Base-by-base conservation (phyloP, 2,329 filamentous ascomycete species). In the Pseudopyrenochaeta lycopersici region DNA sequence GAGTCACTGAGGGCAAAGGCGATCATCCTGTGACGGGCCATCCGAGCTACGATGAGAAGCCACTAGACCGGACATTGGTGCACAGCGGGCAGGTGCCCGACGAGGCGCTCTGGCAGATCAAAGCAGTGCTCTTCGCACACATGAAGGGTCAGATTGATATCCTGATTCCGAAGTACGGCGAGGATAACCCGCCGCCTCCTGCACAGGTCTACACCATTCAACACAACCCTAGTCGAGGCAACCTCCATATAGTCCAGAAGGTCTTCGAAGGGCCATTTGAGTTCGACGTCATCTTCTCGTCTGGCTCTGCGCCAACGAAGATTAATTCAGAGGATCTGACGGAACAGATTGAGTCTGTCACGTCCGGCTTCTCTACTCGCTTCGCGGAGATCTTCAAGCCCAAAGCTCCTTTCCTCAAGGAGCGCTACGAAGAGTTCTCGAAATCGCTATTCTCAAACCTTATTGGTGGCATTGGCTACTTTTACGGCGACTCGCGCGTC, bases 381-480 rank as follows among this genome's bases (percentile, higher is more conserved):
- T 99, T 96, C 74, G 78, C 85, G 12, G 82, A 86, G 17, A 81
- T 91, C 29, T 90, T 95, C 70, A 81, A 87, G 46, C 88, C 92
- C 1, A 84, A 92, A 67, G 80, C 88, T 0, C 94, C 95, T 0
- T 99, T 95, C 75, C 80, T 85, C 15, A 83, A 85, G 3, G 82
- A 86, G 2, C 87, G 91, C 68, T 95, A 96, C 72, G 82, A 86
- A 42, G 83, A 83, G 52, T 97, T 98, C 74, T 91, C 89, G 59
- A 90, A 91, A 74, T 93, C 89, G 60, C 90, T 99, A 82, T 90
- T 99, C 64, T 97, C 94, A 1, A 99, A 98, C 74, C 81, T 99
- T 30, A 83, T 97, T 31, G 95, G 95, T 50, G 95, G 95, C 41
- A 91, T 98, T 65, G 95, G 95, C 7, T 98, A 96, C 78, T 99